These are phyloP conservation scores for Fusarium torreyae DNA, from an alignment of 2,329 filamentous ascomycete species.

Conservation along the genomic window DNA sequence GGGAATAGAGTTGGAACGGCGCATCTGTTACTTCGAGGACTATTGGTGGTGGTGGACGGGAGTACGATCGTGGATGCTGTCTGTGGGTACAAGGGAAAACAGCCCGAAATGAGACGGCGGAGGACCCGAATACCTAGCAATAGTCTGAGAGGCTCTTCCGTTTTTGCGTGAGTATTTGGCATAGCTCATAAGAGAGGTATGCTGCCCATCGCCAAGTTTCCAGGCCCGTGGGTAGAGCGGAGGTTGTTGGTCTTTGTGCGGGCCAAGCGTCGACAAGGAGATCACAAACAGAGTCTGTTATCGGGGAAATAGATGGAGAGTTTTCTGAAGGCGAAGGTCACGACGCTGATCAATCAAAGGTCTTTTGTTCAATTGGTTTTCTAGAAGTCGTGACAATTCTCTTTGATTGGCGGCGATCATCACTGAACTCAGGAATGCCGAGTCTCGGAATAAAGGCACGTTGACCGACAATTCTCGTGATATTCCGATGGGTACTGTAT, in stretches of 20 bases:
- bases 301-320: background rate
- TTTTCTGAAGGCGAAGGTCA: background rate
- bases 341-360: background rate
- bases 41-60: slow-evolving; percentile 26
- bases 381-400: background rate
- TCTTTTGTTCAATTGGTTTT: slow-evolving; percentile 1
- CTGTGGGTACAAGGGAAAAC: background rate
- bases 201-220: background rate
- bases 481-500: background rate
- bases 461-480: background rate
- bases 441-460: background rate
- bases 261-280: background rate
- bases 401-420: background rate
- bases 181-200: slow-evolving; percentile 2
- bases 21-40: slow-evolving; percentile 6
- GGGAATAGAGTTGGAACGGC: slow-evolving; percentile 34
- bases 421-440: background rate
- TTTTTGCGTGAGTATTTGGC: background rate
- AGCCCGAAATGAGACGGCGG: background rate
- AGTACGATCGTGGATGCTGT: slow-evolving; percentile 6
- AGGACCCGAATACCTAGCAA: slow-evolving; percentile 23
- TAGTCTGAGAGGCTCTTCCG: background rate
- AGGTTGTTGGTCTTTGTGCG: background rate
- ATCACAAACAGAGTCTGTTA: background rate
- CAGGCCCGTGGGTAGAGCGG: background rate